Base-by-base conservation (phyloP, 2,329 filamentous ascomycete genomes). In the Hawksworthiomyces lignivorus region DNA sequence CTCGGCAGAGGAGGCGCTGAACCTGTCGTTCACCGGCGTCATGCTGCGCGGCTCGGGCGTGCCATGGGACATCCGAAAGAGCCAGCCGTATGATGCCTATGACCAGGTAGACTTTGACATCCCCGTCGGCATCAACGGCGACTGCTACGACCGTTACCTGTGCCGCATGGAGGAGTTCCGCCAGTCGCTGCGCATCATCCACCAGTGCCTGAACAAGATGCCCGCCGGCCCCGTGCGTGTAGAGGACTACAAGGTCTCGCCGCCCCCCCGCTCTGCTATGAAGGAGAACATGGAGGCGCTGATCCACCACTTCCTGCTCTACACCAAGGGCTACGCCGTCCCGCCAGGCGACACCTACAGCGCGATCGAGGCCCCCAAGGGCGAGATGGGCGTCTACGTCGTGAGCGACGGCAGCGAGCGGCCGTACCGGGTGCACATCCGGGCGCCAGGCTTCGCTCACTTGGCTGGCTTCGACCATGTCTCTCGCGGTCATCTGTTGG, bases 211-310 rank as follows among this genome's bases (percentile, higher is more conserved):
- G 55, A 97, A 98, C 76, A 87, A 98, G 73, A 98, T 98, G 87
- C 90, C 94, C 36, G 76, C 86, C 36, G 92, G 92, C 21, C 92
- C 92, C 39, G 78, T 97, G 60, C 85, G 90, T 54, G 87, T 96
- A 31, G 92, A 98, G 68, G 92, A 98, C 68, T 98, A 97, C 80
- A 98, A 98, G 79, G 79, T 98, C 58, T 84, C 87, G 3, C 92
- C 92, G 18, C 92, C 92, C 48, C 94, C 92, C n/a, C 82, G 92
- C 59, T 75, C 87, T 33, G 92, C 92, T 58, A 98, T 98, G 92
- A 98, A 98, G 78, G 92, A 98, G 79, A 98, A 98, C 73, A 98
- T 98, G 94, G 92, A 98, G 71, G 89, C 92, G 29, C 78, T 98
- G 32, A 98, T 98, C 62, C 92, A 98, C 71, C 92, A 98, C 73